Percentiles rank a stretch among this genome's conserved stretches.
Conservation (phyloP, 2,329 filamentous ascomycete genomes). For the Fusarium foetens region DNA sequence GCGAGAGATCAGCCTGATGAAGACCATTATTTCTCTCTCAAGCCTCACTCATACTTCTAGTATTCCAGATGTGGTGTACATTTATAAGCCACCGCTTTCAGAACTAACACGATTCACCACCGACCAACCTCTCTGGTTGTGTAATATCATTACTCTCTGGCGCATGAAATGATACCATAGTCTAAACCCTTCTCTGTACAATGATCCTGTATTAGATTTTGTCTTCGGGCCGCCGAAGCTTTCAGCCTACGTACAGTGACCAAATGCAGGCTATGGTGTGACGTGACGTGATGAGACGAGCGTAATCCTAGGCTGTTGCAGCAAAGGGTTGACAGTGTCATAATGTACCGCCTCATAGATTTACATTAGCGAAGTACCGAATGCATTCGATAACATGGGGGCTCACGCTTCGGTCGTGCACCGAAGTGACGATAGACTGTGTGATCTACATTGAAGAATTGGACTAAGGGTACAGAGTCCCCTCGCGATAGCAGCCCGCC, state of each 20-base stretch:
- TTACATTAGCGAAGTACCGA: conserved; percentile 11
- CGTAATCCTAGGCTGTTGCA: not conserved
- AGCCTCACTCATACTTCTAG: not conserved
- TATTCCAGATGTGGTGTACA: not conserved
- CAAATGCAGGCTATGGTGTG: conserved; percentile 2
- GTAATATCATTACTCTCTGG: conserved; percentile 21
- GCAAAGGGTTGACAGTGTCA: conserved; percentile 2
- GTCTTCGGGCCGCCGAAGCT: not conserved
- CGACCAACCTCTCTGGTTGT: not conserved
- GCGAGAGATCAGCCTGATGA: not conserved
- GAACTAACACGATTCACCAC: conserved; percentile 20
- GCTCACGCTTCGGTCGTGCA: not conserved
- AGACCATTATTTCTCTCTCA: not conserved
- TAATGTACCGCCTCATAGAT: not conserved
- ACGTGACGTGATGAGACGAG: conserved; percentile 21
- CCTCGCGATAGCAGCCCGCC: not conserved
- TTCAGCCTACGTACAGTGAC: conserved; percentile 24
- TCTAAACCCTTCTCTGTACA: not conserved
- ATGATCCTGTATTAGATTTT: not conserved
- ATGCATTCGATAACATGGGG: not conserved
- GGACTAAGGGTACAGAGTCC: not conserved
- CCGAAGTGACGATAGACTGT: conserved; percentile 19
- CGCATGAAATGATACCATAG: conserved; percentile 34
- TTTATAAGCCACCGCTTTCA: conserved; percentile 9
- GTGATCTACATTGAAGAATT: conserved; percentile 16